Percentiles rank a stretch among this genome's conserved stretches.
Conservation (phyloP, 352 stramenopile genomes). For the Pythium angustatum region DNA sequence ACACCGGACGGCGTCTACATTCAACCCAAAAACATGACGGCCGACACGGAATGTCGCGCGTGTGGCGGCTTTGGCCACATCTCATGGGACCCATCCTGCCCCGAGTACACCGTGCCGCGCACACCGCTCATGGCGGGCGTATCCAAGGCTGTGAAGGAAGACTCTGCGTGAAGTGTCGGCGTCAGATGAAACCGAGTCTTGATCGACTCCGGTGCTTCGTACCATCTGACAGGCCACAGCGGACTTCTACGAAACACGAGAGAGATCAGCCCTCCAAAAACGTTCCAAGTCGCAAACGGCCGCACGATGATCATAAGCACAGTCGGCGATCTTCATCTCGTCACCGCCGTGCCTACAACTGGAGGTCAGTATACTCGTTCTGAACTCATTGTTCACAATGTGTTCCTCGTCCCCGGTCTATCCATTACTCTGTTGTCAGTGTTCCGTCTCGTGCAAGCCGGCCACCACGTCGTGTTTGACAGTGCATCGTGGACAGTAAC, state of each 20-base stretch:
- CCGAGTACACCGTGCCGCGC: not conserved
- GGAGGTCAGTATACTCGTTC: not conserved
- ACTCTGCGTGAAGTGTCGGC: not conserved
- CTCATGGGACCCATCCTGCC: not conserved
- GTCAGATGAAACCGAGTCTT: not conserved
- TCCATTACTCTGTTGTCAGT: not conserved
- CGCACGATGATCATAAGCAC: not conserved
- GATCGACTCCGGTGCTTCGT: not conserved
- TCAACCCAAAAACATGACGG: not conserved
- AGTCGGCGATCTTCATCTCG: not conserved
- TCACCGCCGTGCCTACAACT: not conserved
- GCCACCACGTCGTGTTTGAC: not conserved
- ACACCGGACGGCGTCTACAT: not conserved
- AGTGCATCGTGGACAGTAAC: not conserved
- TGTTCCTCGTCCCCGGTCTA: not conserved
- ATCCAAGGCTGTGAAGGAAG: not conserved
- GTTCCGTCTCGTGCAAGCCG: not conserved
- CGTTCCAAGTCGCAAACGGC: not conserved
- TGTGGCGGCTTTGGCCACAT: not conserved
- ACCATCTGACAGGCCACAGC: not conserved
- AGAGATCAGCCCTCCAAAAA: not conserved
- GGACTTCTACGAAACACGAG: not conserved
- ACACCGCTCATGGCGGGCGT: not conserved
- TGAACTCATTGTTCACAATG: not conserved
- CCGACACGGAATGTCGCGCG: not conserved